Percentiles rank a stretch among this genome's conserved stretches.
Conservation (phyloP, 768 basidiomycete genomes). For the Russula sp. region DNA sequence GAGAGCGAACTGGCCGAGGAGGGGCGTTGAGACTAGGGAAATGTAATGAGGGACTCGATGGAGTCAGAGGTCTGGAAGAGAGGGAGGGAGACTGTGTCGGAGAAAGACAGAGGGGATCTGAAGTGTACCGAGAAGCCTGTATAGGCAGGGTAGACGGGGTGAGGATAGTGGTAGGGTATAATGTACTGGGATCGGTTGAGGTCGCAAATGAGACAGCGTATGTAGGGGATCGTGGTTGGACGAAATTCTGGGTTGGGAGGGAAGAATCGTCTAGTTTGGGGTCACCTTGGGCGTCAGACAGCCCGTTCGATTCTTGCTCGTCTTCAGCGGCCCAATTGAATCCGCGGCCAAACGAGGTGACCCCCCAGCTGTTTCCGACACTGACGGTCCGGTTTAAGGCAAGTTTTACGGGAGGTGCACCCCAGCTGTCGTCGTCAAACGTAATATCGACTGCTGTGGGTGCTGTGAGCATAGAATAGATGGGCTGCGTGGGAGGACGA, state of each 20-base stretch:
- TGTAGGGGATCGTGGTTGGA: slow-evolving; percentile 17
- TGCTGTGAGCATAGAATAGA: slow-evolving; percentile 44
- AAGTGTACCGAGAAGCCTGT: slow-evolving; percentile 22
- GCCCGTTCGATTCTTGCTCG: slow-evolving; percentile 26
- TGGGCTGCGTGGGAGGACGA: background rate
- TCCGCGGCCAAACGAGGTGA: slow-evolving; percentile 77
- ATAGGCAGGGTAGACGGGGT: slow-evolving; percentile 15
- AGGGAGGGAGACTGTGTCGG: slow-evolving; percentile 25
- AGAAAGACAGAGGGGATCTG: slow-evolving; percentile 27
- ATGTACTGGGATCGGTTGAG: slow-evolving; percentile 23
- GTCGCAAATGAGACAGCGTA: slow-evolving; percentile 11
- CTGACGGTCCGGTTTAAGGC: slow-evolving; percentile 54
- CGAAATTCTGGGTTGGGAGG: slow-evolving; percentile 1
- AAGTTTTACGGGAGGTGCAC: slow-evolving; percentile 37
- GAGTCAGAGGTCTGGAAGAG: slow-evolving; percentile 25
- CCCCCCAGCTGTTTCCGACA: slow-evolving; percentile 74
- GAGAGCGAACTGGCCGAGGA: slow-evolving; percentile 34
- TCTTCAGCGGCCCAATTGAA: slow-evolving; percentile 55
- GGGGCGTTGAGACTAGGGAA: slow-evolving; percentile 27
- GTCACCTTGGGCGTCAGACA: slow-evolving; percentile 8
- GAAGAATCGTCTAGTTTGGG: slow-evolving; percentile 11
- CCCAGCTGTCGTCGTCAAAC: slow-evolving; percentile 66
- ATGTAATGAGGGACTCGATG: slow-evolving; percentile 22
- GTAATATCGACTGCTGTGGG: slow-evolving; percentile 48
- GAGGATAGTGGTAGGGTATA: slow-evolving; percentile 23